Evolutionary conservation across 208 protist genomes (phyloP).

Genomic region (Leptomonas pyrrhocoris): DNA sequence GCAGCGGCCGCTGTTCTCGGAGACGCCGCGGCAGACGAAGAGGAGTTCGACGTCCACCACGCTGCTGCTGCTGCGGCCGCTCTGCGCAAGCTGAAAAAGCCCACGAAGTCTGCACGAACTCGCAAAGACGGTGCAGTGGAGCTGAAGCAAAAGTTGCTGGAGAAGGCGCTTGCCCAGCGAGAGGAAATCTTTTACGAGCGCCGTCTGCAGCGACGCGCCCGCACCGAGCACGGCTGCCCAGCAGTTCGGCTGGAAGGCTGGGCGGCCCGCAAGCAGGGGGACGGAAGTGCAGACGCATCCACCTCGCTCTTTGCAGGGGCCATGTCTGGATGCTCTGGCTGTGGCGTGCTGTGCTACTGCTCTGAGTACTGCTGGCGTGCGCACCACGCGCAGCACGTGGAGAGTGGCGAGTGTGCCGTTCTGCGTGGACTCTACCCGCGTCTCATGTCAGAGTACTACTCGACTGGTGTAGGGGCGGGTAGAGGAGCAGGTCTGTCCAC

Average conservation of each 20-base stretch:
- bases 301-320: conserved; percentile 2
- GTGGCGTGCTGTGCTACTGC: conserved; percentile 70
- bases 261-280: not conserved
- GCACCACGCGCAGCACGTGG: conserved; percentile 37
- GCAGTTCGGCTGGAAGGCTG: conserved; percentile 20
- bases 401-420: conserved; percentile 53
- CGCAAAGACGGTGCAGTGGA: conserved; percentile 50
- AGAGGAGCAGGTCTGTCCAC: conserved; percentile 16
- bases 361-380: conserved; percentile 48
- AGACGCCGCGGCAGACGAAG: not conserved
- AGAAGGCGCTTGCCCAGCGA: conserved; percentile 37
- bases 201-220: conserved; percentile 13
- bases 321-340: conserved; percentile 55
- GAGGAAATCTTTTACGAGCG: conserved; percentile 37
- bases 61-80: not conserved
- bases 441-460: conserved; percentile 61
- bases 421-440: conserved; percentile 54
- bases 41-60: not conserved
- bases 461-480: conserved; percentile 4
- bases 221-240: conserved; percentile 1
- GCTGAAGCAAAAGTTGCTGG: conserved; percentile 43
- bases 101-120: conserved; percentile 52
- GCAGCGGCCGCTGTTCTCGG: not conserved
- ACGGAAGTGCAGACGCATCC: not conserved
- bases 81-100: conserved; percentile 51